These are phyloP conservation scores for Trichoderma citrinoviride DNA, from an alignment of 2,329 filamentous ascomycete genomes.

Conservation along the genomic window DNA sequence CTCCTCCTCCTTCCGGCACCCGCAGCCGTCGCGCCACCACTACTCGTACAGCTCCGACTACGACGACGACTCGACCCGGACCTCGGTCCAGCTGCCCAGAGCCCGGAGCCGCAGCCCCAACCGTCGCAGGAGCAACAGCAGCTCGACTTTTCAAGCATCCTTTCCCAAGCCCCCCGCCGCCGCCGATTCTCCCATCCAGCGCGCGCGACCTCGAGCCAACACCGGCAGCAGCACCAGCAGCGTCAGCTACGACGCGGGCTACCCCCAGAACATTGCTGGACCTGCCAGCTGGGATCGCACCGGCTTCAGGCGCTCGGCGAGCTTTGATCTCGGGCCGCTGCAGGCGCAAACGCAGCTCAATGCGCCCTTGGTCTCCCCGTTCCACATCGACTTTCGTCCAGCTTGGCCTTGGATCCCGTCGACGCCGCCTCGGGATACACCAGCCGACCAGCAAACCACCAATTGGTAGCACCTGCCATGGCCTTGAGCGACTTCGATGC, in stretches of 20 bases:
- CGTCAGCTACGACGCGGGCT: conserved; percentile 64
- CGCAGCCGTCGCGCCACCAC: conserved; percentile 29
- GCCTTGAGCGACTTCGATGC: conserved; percentile 46
- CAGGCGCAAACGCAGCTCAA: conserved; percentile 30
- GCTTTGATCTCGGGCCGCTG: conserved; percentile 62
- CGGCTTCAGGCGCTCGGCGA: conserved; percentile 59
- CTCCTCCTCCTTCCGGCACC: no score
- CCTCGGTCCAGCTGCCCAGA: conserved; percentile 49
- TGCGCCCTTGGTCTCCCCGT: conserved; percentile 34
- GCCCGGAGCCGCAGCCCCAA: background rate
- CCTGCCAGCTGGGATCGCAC: conserved; percentile 58
- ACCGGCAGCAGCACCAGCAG: conserved; percentile 71
- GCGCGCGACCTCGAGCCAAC: conserved; percentile 57
- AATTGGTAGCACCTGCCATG: conserved; percentile 29
- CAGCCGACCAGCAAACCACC: conserved; percentile 32
- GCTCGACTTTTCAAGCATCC: conserved; percentile 64
- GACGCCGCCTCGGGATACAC: conserved; percentile 44
- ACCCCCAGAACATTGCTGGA: conserved; percentile 52
- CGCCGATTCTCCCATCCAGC: conserved; percentile 44
- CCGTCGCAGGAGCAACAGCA: conserved; percentile 71
- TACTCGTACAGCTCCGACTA: conserved; percentile 63
- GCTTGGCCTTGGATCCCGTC: conserved; percentile 47
- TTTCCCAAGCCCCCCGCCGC: conserved; percentile 63
- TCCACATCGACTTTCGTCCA: conserved; percentile 50
- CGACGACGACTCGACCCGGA: conserved; percentile 50